Conservation (phyloP, 352 stramenopile genomes). For the Globisporangium viniferum region DNA sequence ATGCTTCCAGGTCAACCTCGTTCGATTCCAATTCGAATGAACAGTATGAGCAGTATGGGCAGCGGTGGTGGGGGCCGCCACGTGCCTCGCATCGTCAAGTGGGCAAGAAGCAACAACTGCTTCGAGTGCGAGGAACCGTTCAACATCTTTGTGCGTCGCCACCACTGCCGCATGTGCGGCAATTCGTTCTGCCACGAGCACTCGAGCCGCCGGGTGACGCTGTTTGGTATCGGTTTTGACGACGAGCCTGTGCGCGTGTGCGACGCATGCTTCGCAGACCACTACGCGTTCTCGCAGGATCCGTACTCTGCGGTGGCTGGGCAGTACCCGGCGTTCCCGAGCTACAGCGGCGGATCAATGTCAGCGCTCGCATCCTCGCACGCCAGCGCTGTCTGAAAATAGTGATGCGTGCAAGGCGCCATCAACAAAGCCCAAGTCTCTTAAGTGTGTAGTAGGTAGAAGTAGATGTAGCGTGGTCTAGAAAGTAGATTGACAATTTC, state of each 20-base stretch:
- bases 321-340: constrained; percentile 11
- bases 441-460: neutral
- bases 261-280: constrained; percentile 81
- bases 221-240: constrained; percentile 79
- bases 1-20: constrained; percentile 9
- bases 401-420: neutral
- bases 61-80: constrained; percentile 16
- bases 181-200: constrained; percentile 88
- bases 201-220: constrained; percentile 67
- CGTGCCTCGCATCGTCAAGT: constrained; percentile 73
- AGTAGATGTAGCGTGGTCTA: neutral
- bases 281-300: constrained; percentile 44
- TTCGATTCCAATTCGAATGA: constrained; percentile 9
- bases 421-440: neutral
- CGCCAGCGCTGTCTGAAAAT: constrained; percentile 14
- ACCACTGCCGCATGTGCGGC: constrained; percentile 86
- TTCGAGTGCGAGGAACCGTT: constrained; percentile 84
- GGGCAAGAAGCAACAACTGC: constrained; percentile 75
- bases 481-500: neutral
- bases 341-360: constrained; percentile 12
- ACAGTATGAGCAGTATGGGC: constrained; percentile 14
- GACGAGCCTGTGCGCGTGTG: constrained; percentile 84
- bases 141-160: constrained; percentile 78
- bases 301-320: constrained; percentile 12
- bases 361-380: constrained; percentile 16